Percentiles rank a stretch among this genome's conserved stretches.
Evolutionary conservation across 1,284 basidiomycete genomes (phyloP).

Genomic region (Apiotrichum brassicae): DNA sequence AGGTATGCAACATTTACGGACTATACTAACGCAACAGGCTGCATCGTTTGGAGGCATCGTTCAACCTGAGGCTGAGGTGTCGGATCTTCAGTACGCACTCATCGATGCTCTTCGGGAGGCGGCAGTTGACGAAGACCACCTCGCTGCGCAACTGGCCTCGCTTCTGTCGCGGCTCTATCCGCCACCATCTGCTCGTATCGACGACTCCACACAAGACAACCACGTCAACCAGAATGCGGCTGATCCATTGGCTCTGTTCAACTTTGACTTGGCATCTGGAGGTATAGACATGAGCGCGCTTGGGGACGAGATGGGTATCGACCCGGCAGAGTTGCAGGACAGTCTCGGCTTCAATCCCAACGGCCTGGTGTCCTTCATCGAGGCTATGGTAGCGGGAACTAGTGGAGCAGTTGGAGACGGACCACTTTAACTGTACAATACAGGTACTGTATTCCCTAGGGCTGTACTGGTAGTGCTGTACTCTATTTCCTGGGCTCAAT

Average conservation of each 20-base stretch:
- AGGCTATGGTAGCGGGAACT: slow-evolving; percentile 7
- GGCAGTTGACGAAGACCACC: slow-evolving; percentile 8
- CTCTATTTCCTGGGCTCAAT: too few species aligned
- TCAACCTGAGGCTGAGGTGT: neutral
- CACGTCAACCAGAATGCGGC: neutral
- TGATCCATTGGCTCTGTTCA: slow-evolving; percentile 2
- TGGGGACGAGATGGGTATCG: neutral
- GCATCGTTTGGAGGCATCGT: slow-evolving; percentile 4
- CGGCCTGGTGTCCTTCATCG: slow-evolving; percentile 7
- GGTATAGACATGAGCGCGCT: slow-evolving; percentile 2
- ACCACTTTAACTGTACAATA: too few species aligned
- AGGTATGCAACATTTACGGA: neutral
- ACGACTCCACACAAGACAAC: neutral
- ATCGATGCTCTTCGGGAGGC: slow-evolving; percentile 5
- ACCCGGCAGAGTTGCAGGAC: neutral
- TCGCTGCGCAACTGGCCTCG: slow-evolving; percentile 2
- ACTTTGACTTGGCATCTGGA: slow-evolving; percentile 5
- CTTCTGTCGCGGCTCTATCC: slow-evolving; percentile 6
- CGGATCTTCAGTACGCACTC: slow-evolving; percentile 2
- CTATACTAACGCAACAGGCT: neutral
- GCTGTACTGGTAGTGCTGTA: too few species aligned
- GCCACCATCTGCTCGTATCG: neutral
- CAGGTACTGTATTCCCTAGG: too few species aligned
- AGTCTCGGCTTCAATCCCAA: slow-evolving; percentile 3
- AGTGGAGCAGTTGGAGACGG: too few species aligned